These are phyloP conservation scores for Dactylellina sp. DNA, from an alignment of 2,329 filamentous ascomycete species.

Conservation along the genomic window DNA sequence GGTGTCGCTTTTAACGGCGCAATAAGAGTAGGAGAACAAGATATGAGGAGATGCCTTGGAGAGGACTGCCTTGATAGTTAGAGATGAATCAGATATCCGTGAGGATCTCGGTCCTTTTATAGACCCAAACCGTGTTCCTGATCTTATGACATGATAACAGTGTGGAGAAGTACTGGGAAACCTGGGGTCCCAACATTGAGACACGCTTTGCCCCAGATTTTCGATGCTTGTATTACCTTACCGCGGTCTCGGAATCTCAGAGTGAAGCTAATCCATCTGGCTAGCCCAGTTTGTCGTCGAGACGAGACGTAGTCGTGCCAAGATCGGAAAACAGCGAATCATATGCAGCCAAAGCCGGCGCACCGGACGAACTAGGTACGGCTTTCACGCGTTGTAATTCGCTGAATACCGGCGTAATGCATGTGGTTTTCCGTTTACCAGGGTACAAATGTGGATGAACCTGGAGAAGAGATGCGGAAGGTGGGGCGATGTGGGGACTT, in stretches of 20 bases:
- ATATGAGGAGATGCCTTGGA: conserved; percentile 7
- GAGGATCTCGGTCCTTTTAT: conserved; percentile 17
- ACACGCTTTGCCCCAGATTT: conserved; percentile 22
- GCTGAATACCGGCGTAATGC: conserved; percentile 22
- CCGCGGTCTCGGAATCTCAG: conserved; percentile 7
- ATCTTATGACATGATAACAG: background rate
- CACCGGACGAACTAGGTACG: background rate
- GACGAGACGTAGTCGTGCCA: conserved; percentile 18
- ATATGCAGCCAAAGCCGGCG: conserved; percentile 17
- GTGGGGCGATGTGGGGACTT: background rate
- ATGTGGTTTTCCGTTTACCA: background rate
- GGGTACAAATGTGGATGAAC: background rate
- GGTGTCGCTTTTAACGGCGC: background rate
- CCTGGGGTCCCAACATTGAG: conserved; percentile 22
- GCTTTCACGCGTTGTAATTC: conserved; percentile 18
- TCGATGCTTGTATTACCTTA: conserved; percentile 16
- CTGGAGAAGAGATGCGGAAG: background rate
- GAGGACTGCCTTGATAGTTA: background rate
- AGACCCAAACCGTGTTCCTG: background rate
- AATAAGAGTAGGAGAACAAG: background rate
- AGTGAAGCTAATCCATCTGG: background rate
- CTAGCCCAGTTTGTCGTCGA: conserved; percentile 11
- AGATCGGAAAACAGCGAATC: conserved; percentile 21
- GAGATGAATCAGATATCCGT: background rate
- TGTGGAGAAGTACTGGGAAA: conserved; percentile 9